A percentile compares a stretch with the other conserved stretches of the same genome.
These are phyloP conservation scores for Allomyces arbusculus DNA, from an alignment of 192 early-diverging fungal species.

Conservation along the genomic window DNA sequence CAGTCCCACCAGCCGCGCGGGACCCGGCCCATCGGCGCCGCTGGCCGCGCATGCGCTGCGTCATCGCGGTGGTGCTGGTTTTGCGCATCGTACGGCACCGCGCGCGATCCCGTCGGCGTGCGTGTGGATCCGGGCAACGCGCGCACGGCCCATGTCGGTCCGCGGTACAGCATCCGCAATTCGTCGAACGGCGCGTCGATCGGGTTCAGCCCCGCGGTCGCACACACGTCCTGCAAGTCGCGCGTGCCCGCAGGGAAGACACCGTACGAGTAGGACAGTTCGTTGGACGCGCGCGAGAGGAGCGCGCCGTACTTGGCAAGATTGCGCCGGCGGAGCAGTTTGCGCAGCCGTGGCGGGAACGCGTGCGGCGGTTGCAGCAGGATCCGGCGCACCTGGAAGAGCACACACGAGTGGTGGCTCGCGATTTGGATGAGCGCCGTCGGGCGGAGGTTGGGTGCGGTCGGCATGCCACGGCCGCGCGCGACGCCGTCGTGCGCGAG, in stretches of 20 bases:
- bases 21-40: too few species aligned
- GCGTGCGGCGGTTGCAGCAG: background rate
- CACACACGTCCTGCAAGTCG: background rate
- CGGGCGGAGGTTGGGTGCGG: background rate
- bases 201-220: background rate
- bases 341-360: background rate
- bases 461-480: background rate
- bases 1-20: background rate
- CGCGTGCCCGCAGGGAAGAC: background rate
- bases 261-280: background rate
- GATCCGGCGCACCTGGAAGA: background rate
- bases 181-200: background rate
- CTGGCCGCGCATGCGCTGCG: too few species aligned
- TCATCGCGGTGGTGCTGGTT: too few species aligned
- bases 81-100: too few species aligned
- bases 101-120: too few species aligned
- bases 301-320: background rate
- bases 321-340: background rate
- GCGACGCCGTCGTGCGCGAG: background rate
- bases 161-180: background rate
- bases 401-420: background rate
- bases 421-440: background rate
- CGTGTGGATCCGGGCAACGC: background rate
- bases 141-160: background rate
- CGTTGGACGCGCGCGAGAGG: too few species aligned